Evolutionary conservation across 371 early-diverging fungal genomes (phyloP).

Genomic region (Lichtheimia ornata): DNA sequence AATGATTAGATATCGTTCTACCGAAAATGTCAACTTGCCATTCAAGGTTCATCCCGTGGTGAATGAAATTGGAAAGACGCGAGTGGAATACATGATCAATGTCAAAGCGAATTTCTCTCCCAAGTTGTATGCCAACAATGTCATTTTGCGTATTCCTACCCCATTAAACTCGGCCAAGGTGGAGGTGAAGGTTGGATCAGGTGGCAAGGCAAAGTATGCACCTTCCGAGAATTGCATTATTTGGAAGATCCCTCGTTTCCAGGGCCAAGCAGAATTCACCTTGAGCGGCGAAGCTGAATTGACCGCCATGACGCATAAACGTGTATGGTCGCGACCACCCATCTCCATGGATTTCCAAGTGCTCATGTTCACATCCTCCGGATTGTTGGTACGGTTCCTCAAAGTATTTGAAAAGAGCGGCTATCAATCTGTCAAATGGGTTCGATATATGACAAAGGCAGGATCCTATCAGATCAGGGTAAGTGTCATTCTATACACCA

Average conservation of each 20-base stretch:
- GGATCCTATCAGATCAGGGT: constrained; percentile 87
- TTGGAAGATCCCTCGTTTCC: constrained; percentile 91
- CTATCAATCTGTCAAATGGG: constrained; percentile 91
- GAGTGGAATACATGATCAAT: constrained; percentile 79
- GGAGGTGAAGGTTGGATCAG: constrained; percentile 64
- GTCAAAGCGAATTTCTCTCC: constrained; percentile 78
- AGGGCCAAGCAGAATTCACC: constrained; percentile 78
- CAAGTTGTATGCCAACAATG: constrained; percentile 80
- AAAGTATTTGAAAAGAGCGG: constrained; percentile 92
- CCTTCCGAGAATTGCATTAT: constrained; percentile 83
- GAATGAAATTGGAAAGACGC: constrained; percentile 74
- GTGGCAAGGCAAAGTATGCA: constrained; percentile 87
- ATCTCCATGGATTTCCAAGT: constrained; percentile 88
- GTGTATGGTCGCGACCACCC: constrained; percentile 88
- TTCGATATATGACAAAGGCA: constrained; percentile 91
- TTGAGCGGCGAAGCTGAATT: constrained; percentile 76
- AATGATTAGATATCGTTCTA: constrained; percentile 73
- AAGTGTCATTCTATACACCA: constrained; percentile 21
- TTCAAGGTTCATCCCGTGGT: constrained; percentile 87
- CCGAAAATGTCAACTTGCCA: constrained; percentile 84
- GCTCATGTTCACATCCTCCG: constrained; percentile 88
- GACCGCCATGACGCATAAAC: constrained; percentile 74
- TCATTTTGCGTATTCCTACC: constrained; percentile 81
- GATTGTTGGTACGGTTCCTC: constrained; percentile 84
- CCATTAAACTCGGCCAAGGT: constrained; percentile 81